Base-by-base conservation (phyloP, 306 rosid species). In the Potentilla sterilis region DNA sequence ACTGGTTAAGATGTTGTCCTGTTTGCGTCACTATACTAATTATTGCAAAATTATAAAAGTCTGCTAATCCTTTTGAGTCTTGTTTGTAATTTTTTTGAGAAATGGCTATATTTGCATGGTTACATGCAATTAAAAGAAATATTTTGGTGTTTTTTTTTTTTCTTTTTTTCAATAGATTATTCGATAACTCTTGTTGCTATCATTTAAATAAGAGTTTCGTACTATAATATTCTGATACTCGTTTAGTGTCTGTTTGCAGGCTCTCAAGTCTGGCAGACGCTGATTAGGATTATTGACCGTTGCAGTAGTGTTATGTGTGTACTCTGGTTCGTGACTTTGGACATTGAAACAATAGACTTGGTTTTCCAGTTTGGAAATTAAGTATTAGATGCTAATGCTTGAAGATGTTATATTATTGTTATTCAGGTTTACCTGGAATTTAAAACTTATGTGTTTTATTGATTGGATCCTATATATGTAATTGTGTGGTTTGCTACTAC, bases 331-430 rank as follows among this genome's bases (percentile, higher is more conserved):
- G 67, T 61, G 41, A 19, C 3, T 28, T 28, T 75, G 65, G 65
- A 78, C 76, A 51, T 76, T 72, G 71, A 63, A 28, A 68, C 47
- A 18, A 37, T 72, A 35, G 77, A 66, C 85, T 64, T 67, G 64
- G 73, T 78, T 59, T 70, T 34, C 15, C 69, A 68, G 69, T 75
- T 68, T 79, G 61, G 2, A 69, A 32, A 42, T 65, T 58, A 14
- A 35, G 79, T 57, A 59, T 48, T 64, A 69, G 62, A 44, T 72
- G 35, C 78, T 81, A 51, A 7, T 62, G 67, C 21, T 62, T 32
- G 67, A 62, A 2, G 67, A 62, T 15, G 67, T 21, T 41, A 13
- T 14, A 63, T 62, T 62, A 14, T 62, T 34, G 8, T 2, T 7
- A 7, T 62, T 34, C 67, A 62, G 67, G 43, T 15, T 34, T 62